Evolutionary conservation across 1,284 basidiomycete species (phyloP).

Genomic region (Cryptococcus sp.): DNA sequence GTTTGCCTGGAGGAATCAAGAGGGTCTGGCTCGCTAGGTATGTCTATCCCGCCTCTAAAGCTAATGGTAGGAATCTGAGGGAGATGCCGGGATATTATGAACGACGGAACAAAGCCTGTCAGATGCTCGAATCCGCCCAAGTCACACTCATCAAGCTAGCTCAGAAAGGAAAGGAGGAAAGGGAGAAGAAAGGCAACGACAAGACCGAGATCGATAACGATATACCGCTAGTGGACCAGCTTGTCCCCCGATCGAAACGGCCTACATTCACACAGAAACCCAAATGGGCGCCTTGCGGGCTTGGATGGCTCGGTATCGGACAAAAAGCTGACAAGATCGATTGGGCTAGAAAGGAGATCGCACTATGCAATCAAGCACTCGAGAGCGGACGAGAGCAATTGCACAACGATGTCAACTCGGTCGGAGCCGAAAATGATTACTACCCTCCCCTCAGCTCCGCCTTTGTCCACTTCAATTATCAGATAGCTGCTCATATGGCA

Average conservation of each 20-base stretch:
- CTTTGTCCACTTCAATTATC: slow-evolving; percentile 89
- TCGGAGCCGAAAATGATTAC: slow-evolving; percentile 49
- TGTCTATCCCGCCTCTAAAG: slow-evolving; percentile 34
- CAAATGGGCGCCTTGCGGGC: slow-evolving; percentile 56
- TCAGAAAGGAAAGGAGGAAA: slow-evolving; percentile 38
- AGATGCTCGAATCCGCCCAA: slow-evolving; percentile 62
- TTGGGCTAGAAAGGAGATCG: slow-evolving; percentile 59
- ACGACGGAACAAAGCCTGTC: slow-evolving; percentile 56
- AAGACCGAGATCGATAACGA: slow-evolving; percentile 2
- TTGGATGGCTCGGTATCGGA: slow-evolving; percentile 59
- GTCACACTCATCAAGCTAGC: slow-evolving; percentile 59
- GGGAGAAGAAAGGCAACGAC: slow-evolving; percentile 26
- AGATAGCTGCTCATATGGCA: slow-evolving; percentile 88
- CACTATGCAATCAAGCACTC: slow-evolving; percentile 27
- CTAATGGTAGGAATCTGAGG: slow-evolving; percentile 51
- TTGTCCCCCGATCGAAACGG: slow-evolving; percentile 65
- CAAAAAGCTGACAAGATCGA: slow-evolving; percentile 88
- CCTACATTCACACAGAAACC: slow-evolving; percentile 73
- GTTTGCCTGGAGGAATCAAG: slow-evolving; percentile 72
- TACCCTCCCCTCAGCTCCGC: slow-evolving; percentile 69
- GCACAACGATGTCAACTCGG: slow-evolving; percentile 44
- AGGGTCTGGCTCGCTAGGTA: slow-evolving; percentile 69
- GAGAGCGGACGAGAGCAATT: slow-evolving; percentile 47
- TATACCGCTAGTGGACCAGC: slow-evolving; percentile 51
- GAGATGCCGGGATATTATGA: slow-evolving; percentile 62